Evolutionary conservation across 1,284 basidiomycete species (phyloP), one percentile per base, ranked within the genome.

Genomic region (Phylloporus gajari): DNA sequence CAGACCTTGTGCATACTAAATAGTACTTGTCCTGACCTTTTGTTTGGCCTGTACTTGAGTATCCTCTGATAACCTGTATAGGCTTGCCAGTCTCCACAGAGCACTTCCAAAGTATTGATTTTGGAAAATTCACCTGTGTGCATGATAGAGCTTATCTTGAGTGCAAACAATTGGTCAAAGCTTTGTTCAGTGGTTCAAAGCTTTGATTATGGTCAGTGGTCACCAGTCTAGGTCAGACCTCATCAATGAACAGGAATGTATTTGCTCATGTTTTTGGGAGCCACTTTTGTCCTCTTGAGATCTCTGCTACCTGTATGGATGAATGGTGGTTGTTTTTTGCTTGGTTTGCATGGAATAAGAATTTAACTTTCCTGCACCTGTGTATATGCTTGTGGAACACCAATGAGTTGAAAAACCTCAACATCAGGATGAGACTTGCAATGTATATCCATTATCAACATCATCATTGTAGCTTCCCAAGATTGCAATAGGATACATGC

Each of bases 391-490:
- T 68, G 13, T 21, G 21, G 51, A 60, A 63, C 69, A 63, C 63
- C 42, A 70, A 59, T 32, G 19, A 12, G 8, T 32, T 30, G 70
- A 56, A 61, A 6, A 8, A 21, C 58, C 38, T 35, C 25, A 12
- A n/a, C n/a, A 35, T 35, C 5, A 35, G 35, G 13, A 72, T 23
- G 30, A 21, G 30, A 89, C 94, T 80, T 81, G 95, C 91, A 96
- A 95, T 7, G 86, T 91, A 71, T 94, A 90, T 67, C 95, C 95
- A 5, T 91, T 80, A 75, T 96, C 95, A 30, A 95, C 88, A 75
- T 96, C 95, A 71, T 96, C 95, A 56, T 94, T 93, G 75, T 96
- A 96, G 3, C 94, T 94, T 23, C 95, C 95, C 62, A 93, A 94
- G 12, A 96, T 86, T 4, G 92, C 94, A 15, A 96, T 88, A 65